phyloP scores from a whole-genome alignment of 768 basidiomycete genomes.

The Termitomyces sp. region DNA sequence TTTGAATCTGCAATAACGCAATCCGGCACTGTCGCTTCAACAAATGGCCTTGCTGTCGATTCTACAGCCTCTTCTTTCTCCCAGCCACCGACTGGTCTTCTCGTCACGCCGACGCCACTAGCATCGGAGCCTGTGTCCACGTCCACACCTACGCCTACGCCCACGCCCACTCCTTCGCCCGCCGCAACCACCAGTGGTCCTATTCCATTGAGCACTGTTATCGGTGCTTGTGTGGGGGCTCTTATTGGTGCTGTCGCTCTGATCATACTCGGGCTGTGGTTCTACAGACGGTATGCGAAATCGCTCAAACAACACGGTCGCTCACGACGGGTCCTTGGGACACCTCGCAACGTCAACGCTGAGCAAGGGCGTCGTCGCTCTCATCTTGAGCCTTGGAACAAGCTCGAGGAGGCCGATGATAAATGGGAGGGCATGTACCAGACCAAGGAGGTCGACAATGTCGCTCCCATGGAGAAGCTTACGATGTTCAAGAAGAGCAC shows the following conservation, averaged over 20 bases:
- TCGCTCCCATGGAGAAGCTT: constrained; percentile 53
- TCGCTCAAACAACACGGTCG: constrained; percentile 28
- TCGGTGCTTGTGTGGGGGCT: constrained; percentile 60
- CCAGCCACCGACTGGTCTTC: constrained; percentile 2
- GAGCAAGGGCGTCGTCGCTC: constrained; percentile 40
- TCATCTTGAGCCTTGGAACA: constrained; percentile 50
- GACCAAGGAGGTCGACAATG: constrained; percentile 35
- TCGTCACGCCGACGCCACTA: background rate
- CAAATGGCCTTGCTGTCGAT: constrained; percentile 14
- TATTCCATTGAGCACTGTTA: constrained; percentile 46
- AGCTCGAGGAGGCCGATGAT: constrained; percentile 46
- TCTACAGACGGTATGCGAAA: constrained; percentile 44
- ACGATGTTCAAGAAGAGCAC: constrained; percentile 61
- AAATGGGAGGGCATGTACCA: constrained; percentile 39
- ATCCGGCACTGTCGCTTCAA: background rate
- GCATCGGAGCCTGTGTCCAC: too few species aligned
- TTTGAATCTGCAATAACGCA: constrained; percentile 11
- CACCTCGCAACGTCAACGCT: constrained; percentile 29
- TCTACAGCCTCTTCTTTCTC: background rate
- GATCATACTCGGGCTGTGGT: constrained; percentile 45
- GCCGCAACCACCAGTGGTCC: constrained; percentile 20
- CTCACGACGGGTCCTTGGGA: constrained; percentile 22
- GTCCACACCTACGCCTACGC: background rate
- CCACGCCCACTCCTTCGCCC: constrained; percentile 10
- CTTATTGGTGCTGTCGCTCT: constrained; percentile 48